These are phyloP conservation scores for Cladobotryum mycophilum DNA, from an alignment of 2,329 filamentous ascomycete genomes.

Conservation along the genomic window DNA sequence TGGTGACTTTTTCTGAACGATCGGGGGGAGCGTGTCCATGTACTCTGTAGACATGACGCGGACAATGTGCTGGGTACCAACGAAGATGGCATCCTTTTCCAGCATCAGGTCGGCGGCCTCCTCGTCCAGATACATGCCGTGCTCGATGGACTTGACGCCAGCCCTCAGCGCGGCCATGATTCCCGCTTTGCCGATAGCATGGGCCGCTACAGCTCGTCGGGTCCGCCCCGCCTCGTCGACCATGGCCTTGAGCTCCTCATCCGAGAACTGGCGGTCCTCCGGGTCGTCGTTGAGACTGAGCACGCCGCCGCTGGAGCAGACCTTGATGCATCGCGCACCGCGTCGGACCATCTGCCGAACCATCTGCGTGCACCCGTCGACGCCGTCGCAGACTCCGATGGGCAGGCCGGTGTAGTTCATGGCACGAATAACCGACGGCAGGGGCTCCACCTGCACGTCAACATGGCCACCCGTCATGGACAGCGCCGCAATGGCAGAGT, in stretches of 20 bases:
- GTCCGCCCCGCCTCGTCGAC: constrained; percentile 32
- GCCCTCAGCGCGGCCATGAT: constrained; percentile 32
- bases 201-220: constrained; percentile 32
- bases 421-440: constrained; percentile 25
- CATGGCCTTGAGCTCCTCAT: constrained; percentile 32
- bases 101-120: constrained; percentile 35
- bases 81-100: constrained; percentile 29
- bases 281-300: constrained; percentile 34
- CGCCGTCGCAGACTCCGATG: constrained; percentile 31
- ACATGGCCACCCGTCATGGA: constrained; percentile 45
- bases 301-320: constrained; percentile 34
- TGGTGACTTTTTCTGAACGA: constrained; percentile 10
- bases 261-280: constrained; percentile 32
- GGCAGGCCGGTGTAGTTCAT: constrained; percentile 27
- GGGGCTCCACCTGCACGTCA: constrained; percentile 29
- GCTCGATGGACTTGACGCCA: constrained; percentile 34
- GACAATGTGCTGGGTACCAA: constrained; percentile 34
- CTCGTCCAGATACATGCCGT: constrained; percentile 34
- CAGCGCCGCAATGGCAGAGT: constrained; percentile 37
- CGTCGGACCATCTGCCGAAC: constrained; percentile 35
- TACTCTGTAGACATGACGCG: constrained; percentile 24
- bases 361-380: constrained; percentile 34
- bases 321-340: constrained; percentile 35
- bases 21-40: constrained; percentile 28
- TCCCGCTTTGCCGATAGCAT: constrained; percentile 35